These are phyloP conservation scores for Fomitopsis serialis DNA, from an alignment of 768 basidiomycete genomes.

Conservation along the genomic window DNA sequence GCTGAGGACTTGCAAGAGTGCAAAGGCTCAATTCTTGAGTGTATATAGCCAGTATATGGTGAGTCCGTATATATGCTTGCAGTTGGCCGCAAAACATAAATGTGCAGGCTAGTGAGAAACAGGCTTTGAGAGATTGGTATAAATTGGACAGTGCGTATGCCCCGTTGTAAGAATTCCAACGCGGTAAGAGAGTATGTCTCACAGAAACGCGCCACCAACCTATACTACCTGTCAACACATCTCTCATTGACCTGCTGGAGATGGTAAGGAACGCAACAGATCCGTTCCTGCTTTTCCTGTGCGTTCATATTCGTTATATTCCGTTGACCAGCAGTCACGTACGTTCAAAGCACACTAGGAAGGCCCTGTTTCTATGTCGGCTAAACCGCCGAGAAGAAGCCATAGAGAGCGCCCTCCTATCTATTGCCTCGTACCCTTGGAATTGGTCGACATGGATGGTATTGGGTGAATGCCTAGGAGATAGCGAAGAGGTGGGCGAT, in stretches of 20 bases:
- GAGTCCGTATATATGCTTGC: slow-evolving; percentile 26
- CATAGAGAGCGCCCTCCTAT: slow-evolving; percentile 72
- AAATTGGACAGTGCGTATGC: slow-evolving; percentile 60
- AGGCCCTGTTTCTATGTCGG: slow-evolving; percentile 77
- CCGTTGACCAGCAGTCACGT: neutral
- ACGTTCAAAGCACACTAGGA: slow-evolving; percentile 38
- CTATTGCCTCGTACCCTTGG: slow-evolving; percentile 78
- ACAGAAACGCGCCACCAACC: slow-evolving; percentile 69
- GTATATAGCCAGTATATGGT: slow-evolving; percentile 86
- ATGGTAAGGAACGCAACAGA: slow-evolving; percentile 55
- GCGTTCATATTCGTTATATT: slow-evolving; percentile 19
- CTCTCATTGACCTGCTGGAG: slow-evolving; percentile 53
- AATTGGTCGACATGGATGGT: slow-evolving; percentile 94
- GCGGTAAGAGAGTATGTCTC: neutral
- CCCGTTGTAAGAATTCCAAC: neutral
- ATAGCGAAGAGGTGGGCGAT: slow-evolving; percentile 73
- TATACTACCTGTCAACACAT: slow-evolving; percentile 56
- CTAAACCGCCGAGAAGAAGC: slow-evolving; percentile 80
- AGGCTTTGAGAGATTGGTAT: slow-evolving; percentile 81
- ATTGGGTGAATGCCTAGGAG: slow-evolving; percentile 72
- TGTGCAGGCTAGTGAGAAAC: slow-evolving; percentile 74
- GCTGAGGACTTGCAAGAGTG: slow-evolving; percentile 59
- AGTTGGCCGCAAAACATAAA: slow-evolving; percentile 3
- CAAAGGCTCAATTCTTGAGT: slow-evolving; percentile 71
- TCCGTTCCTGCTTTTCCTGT: slow-evolving; percentile 86